Evolutionary conservation across 805 yeast genomes (phyloP).

Genomic region (Yarrowia sp.): DNA sequence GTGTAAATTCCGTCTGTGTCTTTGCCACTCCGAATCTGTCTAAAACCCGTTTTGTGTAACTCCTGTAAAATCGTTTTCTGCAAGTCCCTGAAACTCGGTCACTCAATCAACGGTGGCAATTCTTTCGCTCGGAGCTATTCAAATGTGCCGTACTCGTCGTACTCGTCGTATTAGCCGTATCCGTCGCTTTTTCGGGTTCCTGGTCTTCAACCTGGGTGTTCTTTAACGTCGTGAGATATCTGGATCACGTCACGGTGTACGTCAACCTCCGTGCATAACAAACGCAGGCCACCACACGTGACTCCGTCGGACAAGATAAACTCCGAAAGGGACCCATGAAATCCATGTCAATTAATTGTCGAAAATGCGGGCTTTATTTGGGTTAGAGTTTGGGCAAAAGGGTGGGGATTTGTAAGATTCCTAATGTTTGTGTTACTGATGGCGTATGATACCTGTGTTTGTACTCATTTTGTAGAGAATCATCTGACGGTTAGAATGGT

Average conservation of each 20-base stretch:
- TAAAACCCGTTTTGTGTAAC: too few species aligned
- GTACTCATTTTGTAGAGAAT: too few species aligned
- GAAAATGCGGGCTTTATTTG: neutral
- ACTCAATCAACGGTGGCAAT: neutral
- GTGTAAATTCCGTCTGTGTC: too few species aligned
- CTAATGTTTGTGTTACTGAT: too few species aligned
- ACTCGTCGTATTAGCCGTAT: neutral
- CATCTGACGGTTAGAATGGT: too few species aligned
- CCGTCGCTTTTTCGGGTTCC: neutral
- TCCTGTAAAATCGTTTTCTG: too few species aligned
- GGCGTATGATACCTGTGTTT: too few species aligned
- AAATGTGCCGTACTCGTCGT: neutral
- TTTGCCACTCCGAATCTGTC: too few species aligned
- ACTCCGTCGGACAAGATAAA: conserved; percentile 3
- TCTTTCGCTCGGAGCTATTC: neutral
- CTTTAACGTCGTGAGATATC: too few species aligned
- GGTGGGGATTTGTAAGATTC: too few species aligned
- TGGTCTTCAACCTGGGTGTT: too few species aligned
- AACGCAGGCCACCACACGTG: neutral
- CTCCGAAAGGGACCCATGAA: conserved; percentile 15
- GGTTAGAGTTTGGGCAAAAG: neutral
- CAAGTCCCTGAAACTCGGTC: too few species aligned
- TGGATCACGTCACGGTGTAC: neutral
- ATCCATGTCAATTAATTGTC: neutral
- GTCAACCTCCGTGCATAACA: neutral